Base-by-base conservation (phyloP, 2,329 filamentous ascomycete species). In the Fusarium sp. region DNA sequence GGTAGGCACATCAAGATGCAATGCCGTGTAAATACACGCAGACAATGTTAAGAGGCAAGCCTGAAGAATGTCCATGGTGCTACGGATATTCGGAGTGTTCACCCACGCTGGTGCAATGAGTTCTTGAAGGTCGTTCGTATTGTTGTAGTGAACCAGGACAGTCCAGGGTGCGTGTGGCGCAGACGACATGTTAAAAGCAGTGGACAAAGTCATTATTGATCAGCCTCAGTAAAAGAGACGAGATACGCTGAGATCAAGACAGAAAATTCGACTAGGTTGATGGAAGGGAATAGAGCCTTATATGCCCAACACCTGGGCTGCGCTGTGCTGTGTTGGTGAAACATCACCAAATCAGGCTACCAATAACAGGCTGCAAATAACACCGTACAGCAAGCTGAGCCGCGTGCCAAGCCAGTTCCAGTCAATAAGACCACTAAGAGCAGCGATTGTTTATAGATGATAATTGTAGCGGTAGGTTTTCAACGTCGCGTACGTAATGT, bases 1-100 rank as follows among this genome's bases (percentile, higher is more conserved):
- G 40, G 44, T 15, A 2, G 77, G 77, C n/a, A 82, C 71, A 42
- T 82, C 81, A 6, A 81, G 69, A 55, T 82, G 79, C 5, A 82
- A 55, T 3, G 78, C 78, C 6, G 77, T 75, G 64, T 77, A 81
- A 8, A 80, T 76, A 63, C 78, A 82, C 1, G 79, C 69, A 5
- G 75, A 51, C 0, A 82, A 66, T 3, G 80, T 79, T 5, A 79
- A 40, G 3, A 78, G 45, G 50, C 80, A 81, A 15, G 74, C 77
- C 61, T 74, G 75, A 3, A 82, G 52, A 24, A 82, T 76, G n/a
- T 59, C 58, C 3, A 68, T 39, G 6, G 54, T 60, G 2, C 43
- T 54, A 13, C 43, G 43, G 22, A 60, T 17, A 14, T 43, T 24
- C 15, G 54, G 54, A 6, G 58, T 59, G 28, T 59, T 6, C 5